phyloP scores from a whole-genome alignment of 148 eudicot genomes.

The Fagopyrum esculentum region DNA sequence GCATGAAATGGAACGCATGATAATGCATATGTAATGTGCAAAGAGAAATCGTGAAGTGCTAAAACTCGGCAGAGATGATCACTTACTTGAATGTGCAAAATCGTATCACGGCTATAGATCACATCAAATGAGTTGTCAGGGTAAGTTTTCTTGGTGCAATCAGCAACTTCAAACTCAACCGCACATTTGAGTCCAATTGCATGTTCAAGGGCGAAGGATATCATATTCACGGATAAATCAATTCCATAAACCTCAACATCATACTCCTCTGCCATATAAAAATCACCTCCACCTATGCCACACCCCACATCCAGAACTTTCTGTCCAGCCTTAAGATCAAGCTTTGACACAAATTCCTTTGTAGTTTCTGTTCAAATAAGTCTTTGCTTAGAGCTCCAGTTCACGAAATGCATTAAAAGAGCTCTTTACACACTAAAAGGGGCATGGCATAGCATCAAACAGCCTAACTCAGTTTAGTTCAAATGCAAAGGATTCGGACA shows the following conservation, averaged over 20 bases:
- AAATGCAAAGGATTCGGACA: background rate
- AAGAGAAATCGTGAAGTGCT: too few species aligned
- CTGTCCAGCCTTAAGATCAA: constrained; percentile 89
- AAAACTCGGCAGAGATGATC: background rate
- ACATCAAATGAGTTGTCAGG: constrained; percentile 77
- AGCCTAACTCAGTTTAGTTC: background rate
- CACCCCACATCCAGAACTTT: constrained; percentile 97
- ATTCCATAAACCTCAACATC: constrained; percentile 89
- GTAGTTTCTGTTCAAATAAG: constrained; percentile 49
- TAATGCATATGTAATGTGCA: background rate
- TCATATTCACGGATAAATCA: constrained; percentile 92
- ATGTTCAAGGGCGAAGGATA: constrained; percentile 86
- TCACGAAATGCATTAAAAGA: background rate
- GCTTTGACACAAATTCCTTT: constrained; percentile 73
- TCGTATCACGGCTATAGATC: constrained; percentile 97
- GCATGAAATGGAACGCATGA: background rate
- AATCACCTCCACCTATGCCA: constrained; percentile 97
- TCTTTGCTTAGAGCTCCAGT: background rate
- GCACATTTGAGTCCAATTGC: constrained; percentile 82
- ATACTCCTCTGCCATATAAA: constrained; percentile 92
- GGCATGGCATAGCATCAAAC: background rate
- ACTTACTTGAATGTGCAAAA: constrained; percentile 92
- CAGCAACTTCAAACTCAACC: constrained; percentile 97
- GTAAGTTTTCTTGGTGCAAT: constrained; percentile 89
- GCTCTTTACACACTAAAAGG: background rate